Evolutionary conservation across 257 asterid genomes (phyloP).

Genomic region (Henckelia pumila): DNA sequence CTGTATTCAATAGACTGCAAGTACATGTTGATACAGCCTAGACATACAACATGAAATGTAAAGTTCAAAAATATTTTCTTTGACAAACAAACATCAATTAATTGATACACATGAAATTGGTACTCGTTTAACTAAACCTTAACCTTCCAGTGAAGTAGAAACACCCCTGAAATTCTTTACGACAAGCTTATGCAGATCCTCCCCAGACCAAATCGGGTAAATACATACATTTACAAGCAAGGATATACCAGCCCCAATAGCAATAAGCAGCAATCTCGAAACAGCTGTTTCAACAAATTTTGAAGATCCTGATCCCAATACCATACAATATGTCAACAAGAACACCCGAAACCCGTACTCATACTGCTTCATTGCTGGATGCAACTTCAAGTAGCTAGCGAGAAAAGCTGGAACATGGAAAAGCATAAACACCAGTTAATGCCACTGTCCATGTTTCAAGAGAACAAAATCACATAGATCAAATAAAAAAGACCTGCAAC

Average conservation of each 20-base stretch:
- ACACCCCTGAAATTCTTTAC: constrained; percentile 78
- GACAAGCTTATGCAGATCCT: constrained; percentile 82
- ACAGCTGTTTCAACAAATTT: constrained; percentile 63
- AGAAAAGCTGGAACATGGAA: constrained; percentile 48
- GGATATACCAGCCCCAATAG: constrained; percentile 75
- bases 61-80: not conserved
- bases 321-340: constrained; percentile 79
- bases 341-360: constrained; percentile 92
- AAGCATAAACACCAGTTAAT: not conserved
- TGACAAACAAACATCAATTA: constrained; percentile 9
- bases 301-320: constrained; percentile 67
- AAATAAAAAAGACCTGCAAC: constrained; percentile 49
- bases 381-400: constrained; percentile 69
- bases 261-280: constrained; percentile 67
- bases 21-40: constrained; percentile 77
- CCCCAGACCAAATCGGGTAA: constrained; percentile 96
- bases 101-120: not conserved
- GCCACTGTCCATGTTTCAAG: not conserved
- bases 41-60: constrained; percentile 15
- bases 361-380: constrained; percentile 83
- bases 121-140: not conserved
- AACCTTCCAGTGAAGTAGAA: constrained; percentile 85
- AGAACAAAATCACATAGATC: not conserved
- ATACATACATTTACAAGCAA: constrained; percentile 62
- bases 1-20: constrained; percentile 62